Evolutionary conservation across 106 monocot species (phyloP).

Genomic region (Allium fistulosum): DNA sequence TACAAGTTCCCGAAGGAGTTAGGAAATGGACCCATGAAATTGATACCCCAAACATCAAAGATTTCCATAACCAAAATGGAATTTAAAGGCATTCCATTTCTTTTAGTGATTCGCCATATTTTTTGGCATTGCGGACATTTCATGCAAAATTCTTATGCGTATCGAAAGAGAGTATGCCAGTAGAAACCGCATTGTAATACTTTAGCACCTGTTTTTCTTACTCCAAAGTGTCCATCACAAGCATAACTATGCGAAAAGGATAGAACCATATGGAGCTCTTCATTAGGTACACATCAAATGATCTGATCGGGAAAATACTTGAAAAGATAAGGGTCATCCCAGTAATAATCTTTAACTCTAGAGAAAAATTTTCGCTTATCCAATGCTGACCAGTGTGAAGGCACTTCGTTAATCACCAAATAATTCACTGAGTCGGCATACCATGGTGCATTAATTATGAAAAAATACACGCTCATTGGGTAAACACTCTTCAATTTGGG

Average conservation of each 20-base stretch:
- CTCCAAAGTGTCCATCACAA: background rate
- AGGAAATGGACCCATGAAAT: background rate
- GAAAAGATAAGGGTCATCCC: background rate
- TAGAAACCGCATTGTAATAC: background rate
- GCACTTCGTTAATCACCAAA: background rate
- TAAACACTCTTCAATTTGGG: background rate
- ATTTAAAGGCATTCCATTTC: background rate
- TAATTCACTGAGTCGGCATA: background rate
- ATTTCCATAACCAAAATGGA: background rate
- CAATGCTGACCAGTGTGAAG: background rate
- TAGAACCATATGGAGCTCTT: background rate
- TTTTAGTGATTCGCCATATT: background rate
- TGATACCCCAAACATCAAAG: background rate
- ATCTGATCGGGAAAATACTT: background rate
- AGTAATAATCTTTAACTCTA: background rate
- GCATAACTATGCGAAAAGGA: background rate
- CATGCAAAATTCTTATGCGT: background rate
- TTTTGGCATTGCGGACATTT: background rate
- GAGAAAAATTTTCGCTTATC: background rate
- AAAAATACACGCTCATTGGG: background rate
- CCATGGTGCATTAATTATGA: background rate
- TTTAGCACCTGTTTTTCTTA: background rate
- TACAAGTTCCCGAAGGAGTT: background rate
- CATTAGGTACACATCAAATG: background rate
- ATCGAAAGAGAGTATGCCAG: background rate